These are phyloP conservation scores for Tricholoma hemisulphureum DNA, from an alignment of 768 basidiomycete species.

Conservation along the genomic window DNA sequence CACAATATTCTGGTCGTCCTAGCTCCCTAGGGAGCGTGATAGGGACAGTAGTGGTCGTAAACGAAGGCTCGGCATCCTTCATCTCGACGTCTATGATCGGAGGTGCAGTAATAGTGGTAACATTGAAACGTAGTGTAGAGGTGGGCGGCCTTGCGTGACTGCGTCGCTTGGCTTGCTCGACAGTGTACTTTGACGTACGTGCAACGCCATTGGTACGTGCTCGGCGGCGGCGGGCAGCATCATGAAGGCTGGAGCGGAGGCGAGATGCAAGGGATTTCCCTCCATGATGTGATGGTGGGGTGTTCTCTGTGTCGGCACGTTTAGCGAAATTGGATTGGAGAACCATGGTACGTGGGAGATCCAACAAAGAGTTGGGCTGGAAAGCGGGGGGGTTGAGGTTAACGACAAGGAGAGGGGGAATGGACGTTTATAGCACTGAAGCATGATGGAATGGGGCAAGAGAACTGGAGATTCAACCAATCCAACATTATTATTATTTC, in stretches of 20 bases:
- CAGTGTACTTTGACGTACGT: conserved; percentile 30
- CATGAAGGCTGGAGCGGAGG: conserved; percentile 18
- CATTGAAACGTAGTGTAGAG: conserved; percentile 26
- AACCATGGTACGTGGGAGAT: conserved; percentile 23
- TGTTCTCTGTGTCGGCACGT: conserved; percentile 31
- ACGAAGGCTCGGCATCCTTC: conserved; percentile 24
- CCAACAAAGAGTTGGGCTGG: background rate
- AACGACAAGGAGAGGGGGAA: background rate
- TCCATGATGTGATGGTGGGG: conserved; percentile 22
- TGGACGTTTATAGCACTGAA: background rate
- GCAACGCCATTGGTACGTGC: conserved; percentile 29
- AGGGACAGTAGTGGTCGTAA: conserved; percentile 27
- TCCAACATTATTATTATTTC: background rate
- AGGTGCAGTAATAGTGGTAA: conserved; percentile 14
- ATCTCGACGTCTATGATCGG: conserved; percentile 31
- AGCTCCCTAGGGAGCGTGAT: conserved; percentile 52
- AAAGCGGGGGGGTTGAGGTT: background rate
- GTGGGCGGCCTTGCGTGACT: conserved; percentile 20
- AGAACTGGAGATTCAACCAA: background rate
- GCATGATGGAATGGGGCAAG: background rate
- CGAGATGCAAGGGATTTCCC: conserved; percentile 19
- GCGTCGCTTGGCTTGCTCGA: conserved; percentile 40
- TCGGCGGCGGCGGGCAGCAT: conserved; percentile 40
- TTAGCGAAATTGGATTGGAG: conserved; percentile 22
- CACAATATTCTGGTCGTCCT: conserved; percentile 47